Evolutionary conservation across 768 basidiomycete genomes (phyloP).

Genomic region (Harrya chromipes): DNA sequence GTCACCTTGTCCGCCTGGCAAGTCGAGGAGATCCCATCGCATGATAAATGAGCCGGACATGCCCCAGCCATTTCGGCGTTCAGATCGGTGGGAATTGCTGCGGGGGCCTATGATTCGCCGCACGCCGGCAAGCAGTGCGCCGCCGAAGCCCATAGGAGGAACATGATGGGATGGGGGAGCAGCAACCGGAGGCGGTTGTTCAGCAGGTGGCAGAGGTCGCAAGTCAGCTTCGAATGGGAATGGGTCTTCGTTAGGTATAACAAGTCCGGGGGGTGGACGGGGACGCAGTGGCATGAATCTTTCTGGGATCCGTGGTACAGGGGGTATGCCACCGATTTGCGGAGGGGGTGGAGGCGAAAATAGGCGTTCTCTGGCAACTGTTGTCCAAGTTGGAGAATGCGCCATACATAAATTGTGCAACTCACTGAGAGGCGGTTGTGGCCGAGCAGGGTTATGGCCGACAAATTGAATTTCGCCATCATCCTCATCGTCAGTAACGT

Average conservation of each 20-base stretch:
- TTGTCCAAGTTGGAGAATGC: background rate
- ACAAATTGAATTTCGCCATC: constrained; percentile 32
- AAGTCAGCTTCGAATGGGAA: constrained; percentile 48
- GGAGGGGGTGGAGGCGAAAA: constrained; percentile 51
- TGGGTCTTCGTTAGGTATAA: constrained; percentile 50
- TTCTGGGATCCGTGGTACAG: constrained; percentile 50
- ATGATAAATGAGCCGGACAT: constrained; percentile 27
- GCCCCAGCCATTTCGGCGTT: constrained; percentile 20
- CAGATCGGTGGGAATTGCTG: constrained; percentile 8
- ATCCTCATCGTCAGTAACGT: constrained; percentile 42
- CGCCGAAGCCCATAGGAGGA: constrained; percentile 64
- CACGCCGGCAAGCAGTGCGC: constrained; percentile 51
- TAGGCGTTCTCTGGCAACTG: constrained; percentile 26
- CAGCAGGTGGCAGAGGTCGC: constrained; percentile 17
- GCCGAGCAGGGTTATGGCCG: constrained; percentile 21
- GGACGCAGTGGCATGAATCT: constrained; percentile 40
- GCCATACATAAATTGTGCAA: background rate
- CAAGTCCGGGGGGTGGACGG: constrained; percentile 38
- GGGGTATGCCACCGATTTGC: constrained; percentile 42
- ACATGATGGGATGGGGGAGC: constrained; percentile 53
- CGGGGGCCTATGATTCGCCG: constrained; percentile 25
- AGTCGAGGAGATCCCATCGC: constrained; percentile 30
- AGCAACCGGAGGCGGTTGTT: constrained; percentile 30
- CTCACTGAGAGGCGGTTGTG: constrained; percentile 19
- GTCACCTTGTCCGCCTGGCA: constrained; percentile 12